Base-by-base conservation (phyloP, 2,329 filamentous ascomycete species). In the Xylariaceae sp. region DNA sequence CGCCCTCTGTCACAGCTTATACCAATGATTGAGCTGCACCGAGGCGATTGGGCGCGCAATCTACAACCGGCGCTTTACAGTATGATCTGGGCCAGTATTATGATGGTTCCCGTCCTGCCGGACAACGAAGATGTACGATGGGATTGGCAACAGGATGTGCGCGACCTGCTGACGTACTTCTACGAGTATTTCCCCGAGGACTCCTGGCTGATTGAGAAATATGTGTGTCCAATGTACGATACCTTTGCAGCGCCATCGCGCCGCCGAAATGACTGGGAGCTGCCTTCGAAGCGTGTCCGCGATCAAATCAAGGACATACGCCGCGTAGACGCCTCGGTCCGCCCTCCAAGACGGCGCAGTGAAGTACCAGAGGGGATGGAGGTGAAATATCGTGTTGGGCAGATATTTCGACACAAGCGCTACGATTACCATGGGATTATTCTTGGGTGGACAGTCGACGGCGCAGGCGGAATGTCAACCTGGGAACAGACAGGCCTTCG, bases 401-500 rank as follows among this genome's bases (percentile, higher is more conserved):
- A 94, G 54, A 76, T 95, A 6, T 95, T 97, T 60, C 76, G 75
- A 36, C 93, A 98, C 64, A 80, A 74, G 47, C 78, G 89, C 34
- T 95, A 93, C 60, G 70, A 76, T 16, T 95, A 91, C 61, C 71
- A 83, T 37, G 90, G 85, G 15, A 77, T 94, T 19, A 86, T 98
- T 44, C 87, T 85, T 12, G 90, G 90, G n/a, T 98, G 91, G 90
- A 83, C 86, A 37, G 66, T 68, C 38, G 81, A 82, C 45, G 51
- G 72, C 71, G 45, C 85, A 74, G 83, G 83, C 79, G 57, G 68
- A 71, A 59, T 72, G 74, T 49, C 83, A 82, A 74, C 67, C 71
- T 35, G 78, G 87, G 61, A 67, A 64, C 18, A 63, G 83, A 41
- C 45, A 28, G 43, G 42, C 6, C 30, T 45, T 39, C 30, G 43